These are phyloP conservation scores for Marsdenia floribunda DNA, from an alignment of 257 asterid genomes.

Conservation along the genomic window DNA sequence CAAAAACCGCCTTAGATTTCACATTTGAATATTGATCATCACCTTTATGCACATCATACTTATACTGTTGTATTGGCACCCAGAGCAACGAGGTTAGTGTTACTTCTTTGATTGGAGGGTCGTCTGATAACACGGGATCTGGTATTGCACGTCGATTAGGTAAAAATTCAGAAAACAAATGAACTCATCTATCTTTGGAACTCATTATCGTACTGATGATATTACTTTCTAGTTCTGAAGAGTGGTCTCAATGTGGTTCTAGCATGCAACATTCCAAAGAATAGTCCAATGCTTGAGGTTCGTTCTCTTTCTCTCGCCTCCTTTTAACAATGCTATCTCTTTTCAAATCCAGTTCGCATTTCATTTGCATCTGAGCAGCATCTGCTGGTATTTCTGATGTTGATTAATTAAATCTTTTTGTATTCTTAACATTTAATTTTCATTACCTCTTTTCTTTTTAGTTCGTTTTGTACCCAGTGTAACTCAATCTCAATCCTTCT, in stretches of 20 bases:
- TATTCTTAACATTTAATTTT: neutral
- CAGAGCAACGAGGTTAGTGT: slow-evolving; percentile 66
- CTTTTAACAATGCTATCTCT: neutral
- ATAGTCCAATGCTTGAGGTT: slow-evolving; percentile 88
- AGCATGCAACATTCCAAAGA: slow-evolving; percentile 83
- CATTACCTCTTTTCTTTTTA: neutral
- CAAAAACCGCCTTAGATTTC: too few species aligned
- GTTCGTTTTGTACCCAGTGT: neutral
- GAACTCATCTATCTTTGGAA: neutral
- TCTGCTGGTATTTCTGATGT: neutral
- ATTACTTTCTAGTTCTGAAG: slow-evolving; percentile 53
- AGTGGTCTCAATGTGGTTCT: slow-evolving; percentile 73
- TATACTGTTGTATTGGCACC: slow-evolving; percentile 18
- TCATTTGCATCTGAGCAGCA: neutral
- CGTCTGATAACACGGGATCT: slow-evolving; percentile 78
- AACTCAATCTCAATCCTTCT: neutral
- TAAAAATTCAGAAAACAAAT: slow-evolving; percentile 23
- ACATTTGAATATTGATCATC: neutral
- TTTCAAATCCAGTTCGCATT: neutral
- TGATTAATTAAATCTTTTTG: neutral
- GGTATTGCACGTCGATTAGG: slow-evolving; percentile 91
- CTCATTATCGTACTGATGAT: slow-evolving; percentile 22
- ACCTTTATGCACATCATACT: neutral
- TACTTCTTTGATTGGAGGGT: slow-evolving; percentile 68
- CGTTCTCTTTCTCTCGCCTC: slow-evolving; percentile 19